A percentile compares a stretch with the other conserved stretches of the same genome.
Conservation (phyloP, 768 basidiomycete species). For the Scleroderma citrinum region DNA sequence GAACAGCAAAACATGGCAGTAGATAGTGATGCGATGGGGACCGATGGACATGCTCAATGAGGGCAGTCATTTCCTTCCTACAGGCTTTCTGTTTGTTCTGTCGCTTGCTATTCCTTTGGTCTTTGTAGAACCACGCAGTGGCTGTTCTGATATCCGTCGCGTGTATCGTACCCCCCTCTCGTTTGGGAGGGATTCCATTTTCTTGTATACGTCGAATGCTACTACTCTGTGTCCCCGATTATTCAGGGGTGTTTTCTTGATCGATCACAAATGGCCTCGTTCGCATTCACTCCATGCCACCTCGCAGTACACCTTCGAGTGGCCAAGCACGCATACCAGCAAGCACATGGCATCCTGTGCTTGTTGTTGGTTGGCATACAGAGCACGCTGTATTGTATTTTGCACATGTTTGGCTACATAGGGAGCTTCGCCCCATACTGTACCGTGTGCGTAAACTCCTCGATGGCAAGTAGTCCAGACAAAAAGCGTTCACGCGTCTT, state of each 20-base stretch:
- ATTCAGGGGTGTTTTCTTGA: too few species aligned
- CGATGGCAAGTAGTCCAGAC: too few species aligned
- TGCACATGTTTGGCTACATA: not conserved
- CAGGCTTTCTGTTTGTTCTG: not conserved
- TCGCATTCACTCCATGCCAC: too few species aligned
- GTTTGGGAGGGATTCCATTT: too few species aligned
- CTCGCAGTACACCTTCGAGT: too few species aligned
- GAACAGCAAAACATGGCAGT: constrained; percentile 58
- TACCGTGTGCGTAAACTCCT: not conserved
- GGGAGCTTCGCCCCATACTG: constrained; percentile 1
- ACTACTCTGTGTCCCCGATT: too few species aligned
- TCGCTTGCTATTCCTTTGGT: not conserved
- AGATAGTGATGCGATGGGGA: constrained; percentile 18
- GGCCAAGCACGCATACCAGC: too few species aligned
- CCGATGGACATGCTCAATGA: constrained; percentile 1
- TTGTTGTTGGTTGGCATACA: too few species aligned
- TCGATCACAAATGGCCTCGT: too few species aligned
- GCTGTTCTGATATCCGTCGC: not conserved
- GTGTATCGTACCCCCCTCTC: not conserved
- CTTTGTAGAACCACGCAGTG: not conserved
- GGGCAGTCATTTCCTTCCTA: not conserved
- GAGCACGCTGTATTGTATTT: too few species aligned
- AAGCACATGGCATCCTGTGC: too few species aligned
- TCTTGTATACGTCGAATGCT: too few species aligned
- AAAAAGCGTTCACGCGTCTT: constrained; percentile 7